Percentiles rank a stretch among this genome's conserved stretches.
These are phyloP conservation scores for Xylariomycetidae sp. DNA, from an alignment of 2,329 filamentous ascomycete species.

Conservation along the genomic window DNA sequence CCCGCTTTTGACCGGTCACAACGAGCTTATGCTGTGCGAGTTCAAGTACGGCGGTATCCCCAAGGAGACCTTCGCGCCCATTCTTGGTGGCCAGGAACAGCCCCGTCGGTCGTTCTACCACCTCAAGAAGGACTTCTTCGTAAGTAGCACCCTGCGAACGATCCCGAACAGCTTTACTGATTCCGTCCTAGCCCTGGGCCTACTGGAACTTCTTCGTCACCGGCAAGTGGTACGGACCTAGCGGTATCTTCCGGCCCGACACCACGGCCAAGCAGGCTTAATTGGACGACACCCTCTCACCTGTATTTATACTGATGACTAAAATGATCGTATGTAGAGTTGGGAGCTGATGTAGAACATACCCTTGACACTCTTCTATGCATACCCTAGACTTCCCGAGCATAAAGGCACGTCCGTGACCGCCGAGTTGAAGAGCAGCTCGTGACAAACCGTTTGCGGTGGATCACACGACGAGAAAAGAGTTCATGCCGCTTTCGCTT, in stretches of 20 bases:
- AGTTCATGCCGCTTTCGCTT: no score
- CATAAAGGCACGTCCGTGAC: no score
- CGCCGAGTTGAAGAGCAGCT: no score
- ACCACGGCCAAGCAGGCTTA: conserved; percentile 4
- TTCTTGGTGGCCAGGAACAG: conserved; percentile 32
- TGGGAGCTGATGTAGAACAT: no score
- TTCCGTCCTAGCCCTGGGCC: conserved; percentile 17
- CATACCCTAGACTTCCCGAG: no score
- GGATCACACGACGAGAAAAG: no score
- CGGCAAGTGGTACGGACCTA: conserved; percentile 20
- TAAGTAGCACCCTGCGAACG: conserved; percentile 12
- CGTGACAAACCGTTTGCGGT: no score
- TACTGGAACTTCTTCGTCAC: conserved; percentile 25
- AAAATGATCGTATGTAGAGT: no score
- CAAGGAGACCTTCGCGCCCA: conserved; percentile 35
- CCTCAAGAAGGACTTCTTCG: conserved; percentile 40
- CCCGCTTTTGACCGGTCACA: conserved; percentile 38
- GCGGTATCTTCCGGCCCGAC: conserved; percentile 14
- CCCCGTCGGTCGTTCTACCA: conserved; percentile 34
- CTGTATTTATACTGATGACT: no score
- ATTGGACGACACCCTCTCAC: no score
- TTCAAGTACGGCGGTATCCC: conserved; percentile 42
- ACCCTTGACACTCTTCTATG: no score
- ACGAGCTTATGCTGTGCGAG: conserved; percentile 40
- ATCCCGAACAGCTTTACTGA: conserved; percentile 5